Evolutionary conservation across 2,329 filamentous ascomycete genomes (phyloP).

Genomic region (Venturia asperata): DNA sequence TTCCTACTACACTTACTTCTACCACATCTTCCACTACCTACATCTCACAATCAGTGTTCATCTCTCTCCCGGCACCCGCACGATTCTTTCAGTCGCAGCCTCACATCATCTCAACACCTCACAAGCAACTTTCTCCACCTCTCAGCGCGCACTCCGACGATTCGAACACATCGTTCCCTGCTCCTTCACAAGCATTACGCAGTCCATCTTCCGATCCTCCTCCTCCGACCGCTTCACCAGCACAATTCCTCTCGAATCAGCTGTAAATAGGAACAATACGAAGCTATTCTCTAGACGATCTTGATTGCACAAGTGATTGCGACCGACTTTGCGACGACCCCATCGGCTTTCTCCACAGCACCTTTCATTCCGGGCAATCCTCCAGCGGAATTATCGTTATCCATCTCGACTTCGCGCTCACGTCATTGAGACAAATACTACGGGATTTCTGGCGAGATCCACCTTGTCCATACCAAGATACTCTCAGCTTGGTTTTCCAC

Average conservation of each 20-base stretch:
- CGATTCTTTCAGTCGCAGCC: not conserved
- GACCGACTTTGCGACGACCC: not conserved
- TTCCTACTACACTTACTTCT: slow-evolving; percentile 8
- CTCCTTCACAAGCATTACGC: slow-evolving; percentile 13
- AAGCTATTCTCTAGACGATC: slow-evolving; percentile 4
- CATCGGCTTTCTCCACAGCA: not conserved
- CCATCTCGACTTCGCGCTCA: not conserved
- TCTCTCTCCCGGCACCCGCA: not conserved
- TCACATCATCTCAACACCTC: slow-evolving; percentile 11
- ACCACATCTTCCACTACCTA: slow-evolving; percentile 3
- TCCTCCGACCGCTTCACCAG: slow-evolving; percentile 16
- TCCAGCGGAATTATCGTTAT: not conserved
- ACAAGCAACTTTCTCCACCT: not conserved
- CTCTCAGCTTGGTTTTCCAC: not conserved
- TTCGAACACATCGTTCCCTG: slow-evolving; percentile 5
- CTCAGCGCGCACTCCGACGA: not conserved
- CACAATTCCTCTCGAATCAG: slow-evolving; percentile 18
- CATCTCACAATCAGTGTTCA: not conserved
- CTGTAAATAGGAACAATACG: slow-evolving; percentile 18
- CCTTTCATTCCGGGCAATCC: not conserved
- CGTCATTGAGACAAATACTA: not conserved
- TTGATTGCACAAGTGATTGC: not conserved
- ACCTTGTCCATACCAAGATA: not conserved
- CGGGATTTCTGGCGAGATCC: not conserved
- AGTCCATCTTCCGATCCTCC: slow-evolving; percentile 6